Evolutionary conservation across 164 flowering plant genomes (phyloP), one percentile per base, ranked within the genome.

Genomic region (Vitis vinifera): DNA sequence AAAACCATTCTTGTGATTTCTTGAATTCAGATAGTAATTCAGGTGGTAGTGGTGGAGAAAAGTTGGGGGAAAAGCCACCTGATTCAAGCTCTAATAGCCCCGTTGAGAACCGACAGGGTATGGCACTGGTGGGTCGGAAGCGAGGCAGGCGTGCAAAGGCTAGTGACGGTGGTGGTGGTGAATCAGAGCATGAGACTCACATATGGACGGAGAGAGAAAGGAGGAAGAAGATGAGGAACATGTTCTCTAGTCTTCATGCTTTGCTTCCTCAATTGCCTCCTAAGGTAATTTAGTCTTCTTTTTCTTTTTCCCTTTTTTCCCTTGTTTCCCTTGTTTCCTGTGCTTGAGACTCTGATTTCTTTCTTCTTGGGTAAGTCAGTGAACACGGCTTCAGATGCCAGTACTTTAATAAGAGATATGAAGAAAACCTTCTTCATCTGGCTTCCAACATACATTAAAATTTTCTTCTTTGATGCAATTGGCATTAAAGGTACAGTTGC

Each of bases 221-320:
- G 79, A 89, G 98, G 80, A 95, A 92, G 84, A 91, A 83, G 86
- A 95, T 95, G 98, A 91, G 93, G 71, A 80, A 78, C 81, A 89
- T 91, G 97, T 95, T 92, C 62, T 58, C 87, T 29, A 83, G 66
- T 68, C 98, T 95, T 67, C 98, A 93, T 81, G 83, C 89, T 73
- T 83, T 93, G 86, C 88, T 95, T 70, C 98, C 99, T 79, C 89
- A 90, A 1, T 89, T 92, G 44, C 91, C 93, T 78, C 69, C 88
- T 15, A 92, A 91, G 96, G 98, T 95, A 86, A 29, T n/a, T 23
- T 1, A 31, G n/a, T 15, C 9, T 59, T 51, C n/a, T 12, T 6
- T 23, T 16, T 6, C 4, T 3, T 23, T 56, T 56, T 56, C 29
- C 9, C 16, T 56, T 29, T 29, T 9, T 2, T 37, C 7, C 27